Conservation (phyloP, 306 rosid species). For the Comarum palustre region DNA sequence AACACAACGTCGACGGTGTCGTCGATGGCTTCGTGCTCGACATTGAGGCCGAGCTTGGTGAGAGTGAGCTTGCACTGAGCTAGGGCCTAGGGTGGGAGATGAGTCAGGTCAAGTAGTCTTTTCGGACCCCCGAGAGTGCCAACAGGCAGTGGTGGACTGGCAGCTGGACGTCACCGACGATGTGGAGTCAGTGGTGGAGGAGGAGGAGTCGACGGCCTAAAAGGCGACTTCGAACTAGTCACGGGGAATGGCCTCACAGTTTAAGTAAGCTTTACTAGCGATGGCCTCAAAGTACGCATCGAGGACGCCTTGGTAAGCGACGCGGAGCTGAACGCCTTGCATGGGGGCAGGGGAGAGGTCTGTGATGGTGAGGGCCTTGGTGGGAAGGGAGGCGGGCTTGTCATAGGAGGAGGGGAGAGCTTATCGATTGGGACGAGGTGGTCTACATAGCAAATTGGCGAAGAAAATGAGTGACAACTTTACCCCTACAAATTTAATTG, state of each 20-base stretch:
- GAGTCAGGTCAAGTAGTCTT: slow-evolving; percentile 67
- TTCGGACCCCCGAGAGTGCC: slow-evolving; percentile 69
- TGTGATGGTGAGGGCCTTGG: slow-evolving; percentile 67
- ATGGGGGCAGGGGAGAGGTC: slow-evolving; percentile 93
- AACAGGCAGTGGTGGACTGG: slow-evolving; percentile 95
- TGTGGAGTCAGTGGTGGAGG: slow-evolving; percentile 94
- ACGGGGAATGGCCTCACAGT: slow-evolving; percentile 91
- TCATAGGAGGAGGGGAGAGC: neutral
- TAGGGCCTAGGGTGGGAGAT: slow-evolving; percentile 93
- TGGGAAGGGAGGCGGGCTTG: slow-evolving; percentile 23
- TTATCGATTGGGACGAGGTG: slow-evolving; percentile 62
- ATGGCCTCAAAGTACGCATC: slow-evolving; percentile 96
- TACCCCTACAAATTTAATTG: too few species aligned
- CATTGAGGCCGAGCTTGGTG: too few species aligned
- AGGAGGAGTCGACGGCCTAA: slow-evolving; percentile 92
- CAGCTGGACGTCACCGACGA: slow-evolving; percentile 89
- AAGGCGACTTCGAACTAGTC: slow-evolving; percentile 97
- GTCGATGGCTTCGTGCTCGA: too few species aligned
- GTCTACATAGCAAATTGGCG: too few species aligned
- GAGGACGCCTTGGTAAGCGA: slow-evolving; percentile 94
- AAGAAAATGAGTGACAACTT: too few species aligned
- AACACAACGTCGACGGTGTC: too few species aligned
- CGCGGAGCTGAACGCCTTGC: slow-evolving; percentile 87
- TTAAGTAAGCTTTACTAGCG: slow-evolving; percentile 84
- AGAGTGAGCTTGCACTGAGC: slow-evolving; percentile 79